Percentiles rank a stretch among this genome's conserved stretches.
phyloP scores from a whole-genome alignment of 305 asterid genomes.

The Solanum hybrid region DNA sequence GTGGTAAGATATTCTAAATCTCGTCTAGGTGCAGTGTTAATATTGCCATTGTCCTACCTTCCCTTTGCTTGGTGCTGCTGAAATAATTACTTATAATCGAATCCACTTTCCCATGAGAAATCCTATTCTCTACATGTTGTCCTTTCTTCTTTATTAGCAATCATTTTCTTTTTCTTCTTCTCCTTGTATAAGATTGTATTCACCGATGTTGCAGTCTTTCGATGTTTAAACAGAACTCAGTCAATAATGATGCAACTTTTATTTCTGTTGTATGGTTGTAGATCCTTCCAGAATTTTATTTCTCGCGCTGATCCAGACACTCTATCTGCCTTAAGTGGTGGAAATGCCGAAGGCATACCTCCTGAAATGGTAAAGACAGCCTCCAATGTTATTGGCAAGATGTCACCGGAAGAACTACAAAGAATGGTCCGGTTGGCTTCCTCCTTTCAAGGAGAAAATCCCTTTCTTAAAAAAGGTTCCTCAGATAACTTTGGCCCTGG shows the following conservation, averaged over 20 bases:
- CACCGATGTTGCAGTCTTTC: neutral
- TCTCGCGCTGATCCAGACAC: conserved; percentile 76
- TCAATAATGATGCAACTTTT: conserved; percentile 12
- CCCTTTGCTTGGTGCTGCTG: neutral
- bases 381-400: conserved; percentile 52
- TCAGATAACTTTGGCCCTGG: conserved; percentile 36
- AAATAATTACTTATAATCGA: neutral
- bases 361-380: conserved; percentile 88
- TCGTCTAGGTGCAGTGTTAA: neutral
- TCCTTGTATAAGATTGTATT: neutral
- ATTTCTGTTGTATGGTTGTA: conserved; percentile 15
- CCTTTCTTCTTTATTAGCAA: neutral
- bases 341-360: conserved; percentile 59
- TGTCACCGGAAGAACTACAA: conserved; percentile 87
- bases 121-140: neutral
- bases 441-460: conserved; percentile 56
- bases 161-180: neutral
- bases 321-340: conserved; percentile 61
- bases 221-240: neutral
- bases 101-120: neutral
- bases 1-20: neutral
- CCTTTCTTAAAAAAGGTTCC: conserved; percentile 29
- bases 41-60: neutral
- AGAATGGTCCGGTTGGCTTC: conserved; percentile 75
- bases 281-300: conserved; percentile 77